A percentile compares a stretch with the other conserved stretches of the same genome.
These are phyloP conservation scores for Leucaena leucocephala DNA, from an alignment of 306 rosid genomes.

Conservation along the genomic window DNA sequence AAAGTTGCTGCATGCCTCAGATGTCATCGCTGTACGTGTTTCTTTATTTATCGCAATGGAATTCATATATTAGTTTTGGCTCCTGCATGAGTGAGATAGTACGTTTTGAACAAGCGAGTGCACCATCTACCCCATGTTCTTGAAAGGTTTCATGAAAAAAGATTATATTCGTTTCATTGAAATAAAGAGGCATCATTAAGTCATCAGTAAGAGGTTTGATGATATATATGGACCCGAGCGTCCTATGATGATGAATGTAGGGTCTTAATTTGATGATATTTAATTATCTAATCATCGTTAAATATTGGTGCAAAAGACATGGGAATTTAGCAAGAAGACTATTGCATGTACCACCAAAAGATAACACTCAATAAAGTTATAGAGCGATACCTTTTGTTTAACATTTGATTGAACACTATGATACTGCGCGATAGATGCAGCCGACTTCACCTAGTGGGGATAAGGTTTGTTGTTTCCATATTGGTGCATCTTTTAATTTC, in stretches of 20 bases:
- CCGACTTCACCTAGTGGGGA: too few species aligned
- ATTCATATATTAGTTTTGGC: constrained; percentile 20
- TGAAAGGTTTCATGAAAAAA: not conserved
- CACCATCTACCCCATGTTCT: constrained; percentile 1
- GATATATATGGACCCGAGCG: not conserved
- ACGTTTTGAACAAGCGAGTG: constrained; percentile 7
- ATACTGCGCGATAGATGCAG: too few species aligned
- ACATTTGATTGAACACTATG: too few species aligned
- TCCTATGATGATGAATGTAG: not conserved
- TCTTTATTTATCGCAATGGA: constrained; percentile 2
- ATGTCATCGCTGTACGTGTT: constrained; percentile 79
- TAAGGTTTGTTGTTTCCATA: too few species aligned
- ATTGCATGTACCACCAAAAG: too few species aligned
- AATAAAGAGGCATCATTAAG: not conserved
- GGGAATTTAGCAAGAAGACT: too few species aligned
- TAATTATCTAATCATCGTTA: too few species aligned
- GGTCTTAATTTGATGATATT: too few species aligned
- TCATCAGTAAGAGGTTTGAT: not conserved
- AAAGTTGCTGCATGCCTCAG: constrained; percentile 78
- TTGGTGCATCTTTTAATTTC: not conserved
- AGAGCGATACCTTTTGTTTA: too few species aligned
- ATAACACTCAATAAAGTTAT: too few species aligned
- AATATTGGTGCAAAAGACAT: too few species aligned
- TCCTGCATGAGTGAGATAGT: not conserved
- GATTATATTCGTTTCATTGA: constrained; percentile 20